Evolutionary conservation across 768 basidiomycete genomes (phyloP), one percentile per base, ranked within the genome.

Genomic region (Boletus sp.): DNA sequence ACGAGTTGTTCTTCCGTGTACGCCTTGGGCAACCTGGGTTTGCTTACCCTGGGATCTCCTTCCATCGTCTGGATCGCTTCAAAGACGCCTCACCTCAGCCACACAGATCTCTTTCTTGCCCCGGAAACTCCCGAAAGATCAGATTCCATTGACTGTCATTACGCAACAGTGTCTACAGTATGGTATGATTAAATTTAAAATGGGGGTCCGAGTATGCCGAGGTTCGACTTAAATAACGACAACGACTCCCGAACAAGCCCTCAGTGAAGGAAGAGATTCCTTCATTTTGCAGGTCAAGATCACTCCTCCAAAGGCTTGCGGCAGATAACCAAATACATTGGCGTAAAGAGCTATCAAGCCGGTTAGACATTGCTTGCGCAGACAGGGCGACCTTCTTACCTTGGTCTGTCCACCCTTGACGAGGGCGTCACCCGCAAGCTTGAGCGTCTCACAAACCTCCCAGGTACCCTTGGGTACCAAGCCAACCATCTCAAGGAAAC

Each of bases 381-480:
- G 42, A 10, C 36, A 37, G 46, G 6, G 39, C 29, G 2, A 18
- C 9, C 51, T 18, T 71, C 81, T 46, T 55, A 90, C 90, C 83
- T 96, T 95, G 55, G 80, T 81, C 71, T 89, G 86, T 17, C 96
- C 96, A 64, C 94, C 92, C 64, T 82, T 81, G 36, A 94, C 90
- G 14, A 98, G 77, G 0, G 89, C 79, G 39, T 84, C 84, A 7
- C 77, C 86, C n/a, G 94, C 94, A 36, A 88, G 73, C 74, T 90
- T 94, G 60, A 98, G 76, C 37, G 88, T 84, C 78, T 97, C 93
- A 57, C 91, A 90, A 36, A 98, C 92, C 55, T 90, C 85, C 66
- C 78, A 86, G 1, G 97, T 98, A 18, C 97, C 97, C 79, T 95
- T 94, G 40, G 97, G 97, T 12, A 95, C 75, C 15, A 96, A 7